Conservation (phyloP, 371 early-diverging fungal species). For the Mucor mucedo region DNA sequence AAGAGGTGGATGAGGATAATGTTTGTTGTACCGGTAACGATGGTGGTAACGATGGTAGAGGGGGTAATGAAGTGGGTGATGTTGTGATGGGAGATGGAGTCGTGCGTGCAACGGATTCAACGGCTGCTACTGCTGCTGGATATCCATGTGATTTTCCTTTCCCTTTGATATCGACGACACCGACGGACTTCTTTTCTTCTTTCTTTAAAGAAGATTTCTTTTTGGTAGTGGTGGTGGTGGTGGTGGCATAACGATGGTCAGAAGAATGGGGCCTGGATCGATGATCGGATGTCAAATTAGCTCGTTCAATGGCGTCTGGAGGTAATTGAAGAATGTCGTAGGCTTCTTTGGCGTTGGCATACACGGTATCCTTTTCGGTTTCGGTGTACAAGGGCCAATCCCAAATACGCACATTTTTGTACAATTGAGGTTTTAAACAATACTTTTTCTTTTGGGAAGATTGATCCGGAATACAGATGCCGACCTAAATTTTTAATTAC, state of each 20-base stretch:
- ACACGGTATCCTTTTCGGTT: conserved; percentile 10
- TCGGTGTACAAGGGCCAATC: conserved; percentile 21
- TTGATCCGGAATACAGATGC: conserved; percentile 7
- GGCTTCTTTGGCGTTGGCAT: conserved; percentile 21
- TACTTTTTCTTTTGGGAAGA: conserved; percentile 22
- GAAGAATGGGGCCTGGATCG: too few relatives aligned
- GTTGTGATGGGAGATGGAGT: background rate
- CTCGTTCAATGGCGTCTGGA: background rate
- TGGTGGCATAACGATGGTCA: too few relatives aligned
- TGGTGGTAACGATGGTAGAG: background rate
- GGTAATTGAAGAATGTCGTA: conserved; percentile 17
- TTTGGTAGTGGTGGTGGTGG: too few relatives aligned
- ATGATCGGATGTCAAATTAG: background rate
- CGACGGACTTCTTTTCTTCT: background rate
- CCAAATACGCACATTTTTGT: conserved; percentile 23
- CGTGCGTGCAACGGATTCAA: too few relatives aligned
- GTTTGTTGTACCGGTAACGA: too few relatives aligned
- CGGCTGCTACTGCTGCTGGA: too few relatives aligned
- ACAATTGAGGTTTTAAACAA: conserved; percentile 22
- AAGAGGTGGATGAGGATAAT: background rate
- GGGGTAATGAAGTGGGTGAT: background rate
- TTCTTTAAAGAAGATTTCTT: background rate
- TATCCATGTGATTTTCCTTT: background rate
- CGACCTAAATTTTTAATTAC: conserved; percentile 11
- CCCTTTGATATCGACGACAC: background rate